Percentiles rank a stretch among this genome's conserved stretches.
Evolutionary conservation across 257 asterid genomes (phyloP).

Genomic region (Jacaranda mimosifolia): DNA sequence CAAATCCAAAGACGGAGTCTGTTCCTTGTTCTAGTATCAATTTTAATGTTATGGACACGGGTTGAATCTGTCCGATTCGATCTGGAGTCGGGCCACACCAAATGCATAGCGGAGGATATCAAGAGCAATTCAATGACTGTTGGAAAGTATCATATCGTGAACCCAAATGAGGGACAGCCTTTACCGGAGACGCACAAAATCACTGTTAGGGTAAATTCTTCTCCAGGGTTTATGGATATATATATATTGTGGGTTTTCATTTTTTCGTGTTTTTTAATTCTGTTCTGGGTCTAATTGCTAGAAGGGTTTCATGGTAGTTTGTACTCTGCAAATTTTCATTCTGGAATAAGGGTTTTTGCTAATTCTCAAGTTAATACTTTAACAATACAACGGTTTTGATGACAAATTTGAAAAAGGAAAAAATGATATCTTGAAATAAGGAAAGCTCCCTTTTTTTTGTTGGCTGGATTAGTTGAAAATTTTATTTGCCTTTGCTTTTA

Average conservation of each 20-base stretch:
- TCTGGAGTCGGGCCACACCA: slow-evolving; percentile 76
- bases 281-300: background rate
- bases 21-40: slow-evolving; percentile 37
- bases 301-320: background rate
- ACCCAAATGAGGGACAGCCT: slow-evolving; percentile 53
- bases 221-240: background rate
- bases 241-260: background rate
- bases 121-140: slow-evolving; percentile 70
- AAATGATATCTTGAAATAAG: too few relatives aligned
- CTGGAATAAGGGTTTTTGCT: background rate
- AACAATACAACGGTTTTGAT: too few relatives aligned
- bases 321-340: background rate
- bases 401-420: too few relatives aligned
- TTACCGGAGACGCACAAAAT: slow-evolving; percentile 57
- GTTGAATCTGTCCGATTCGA: slow-evolving; percentile 78
- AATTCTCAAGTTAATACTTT: too few relatives aligned
- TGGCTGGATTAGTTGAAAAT: background rate
- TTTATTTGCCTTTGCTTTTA: background rate
- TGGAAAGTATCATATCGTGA: slow-evolving; percentile 60
- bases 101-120: slow-evolving; percentile 90
- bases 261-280: background rate
- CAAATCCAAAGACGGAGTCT: slow-evolving; percentile 37
- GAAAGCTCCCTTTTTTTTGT: too few relatives aligned
- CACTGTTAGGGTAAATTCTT: slow-evolving; percentile 44
- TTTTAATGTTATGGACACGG: slow-evolving; percentile 43